phyloP scores from a whole-genome alignment of 2,329 filamentous ascomycete species.

The Arthrobotrys conoides region DNA sequence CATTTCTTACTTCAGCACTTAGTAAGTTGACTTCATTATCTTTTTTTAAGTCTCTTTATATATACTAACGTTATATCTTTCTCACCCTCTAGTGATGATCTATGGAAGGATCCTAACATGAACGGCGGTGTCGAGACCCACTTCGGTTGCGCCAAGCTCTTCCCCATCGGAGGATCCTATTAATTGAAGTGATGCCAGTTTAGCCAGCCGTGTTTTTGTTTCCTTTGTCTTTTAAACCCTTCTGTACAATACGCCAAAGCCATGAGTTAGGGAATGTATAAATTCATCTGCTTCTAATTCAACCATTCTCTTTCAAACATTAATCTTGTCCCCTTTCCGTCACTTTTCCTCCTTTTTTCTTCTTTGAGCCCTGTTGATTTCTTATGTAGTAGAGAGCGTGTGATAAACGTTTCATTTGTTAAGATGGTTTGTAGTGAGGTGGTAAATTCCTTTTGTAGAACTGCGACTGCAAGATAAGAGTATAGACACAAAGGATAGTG shows the following conservation, averaged over 20 bases:
- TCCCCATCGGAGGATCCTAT: conserved; percentile 66
- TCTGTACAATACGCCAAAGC: conserved; percentile 60
- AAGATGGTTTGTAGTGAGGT: conserved; percentile 3
- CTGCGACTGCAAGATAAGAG: conserved; percentile 10
- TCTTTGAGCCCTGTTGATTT: conserved; percentile 1
- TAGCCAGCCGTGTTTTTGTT: conserved; percentile 61
- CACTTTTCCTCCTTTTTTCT: conserved; percentile 3
- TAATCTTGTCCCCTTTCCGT: conserved; percentile 3
- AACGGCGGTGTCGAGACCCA: conserved; percentile 80
- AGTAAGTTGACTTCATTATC: conserved; percentile 33
- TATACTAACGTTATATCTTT: conserved; percentile 65
- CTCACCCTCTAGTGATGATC: conserved; percentile 75
- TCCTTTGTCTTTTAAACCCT: conserved; percentile 47
- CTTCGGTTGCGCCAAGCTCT: conserved; percentile 78
- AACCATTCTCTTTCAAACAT: conserved; percentile 53
- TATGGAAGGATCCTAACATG: conserved; percentile 81
- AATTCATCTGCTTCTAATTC: conserved; percentile 60
- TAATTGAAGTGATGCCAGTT: conserved; percentile 59
- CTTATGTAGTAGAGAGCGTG: conserved; percentile 47
- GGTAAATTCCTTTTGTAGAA: conserved; percentile 44
- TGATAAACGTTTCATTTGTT: conserved; percentile 43
- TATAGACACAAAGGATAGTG: conserved; percentile 2
- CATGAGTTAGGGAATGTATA: conserved; percentile 62
- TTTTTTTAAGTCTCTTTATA: background rate
- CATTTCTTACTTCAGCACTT: conserved; percentile 81